Evolutionary conservation across 345 rosid genomes (phyloP), one percentile per base, ranked within the genome.

Genomic region (Microthlaspi erraticum): DNA sequence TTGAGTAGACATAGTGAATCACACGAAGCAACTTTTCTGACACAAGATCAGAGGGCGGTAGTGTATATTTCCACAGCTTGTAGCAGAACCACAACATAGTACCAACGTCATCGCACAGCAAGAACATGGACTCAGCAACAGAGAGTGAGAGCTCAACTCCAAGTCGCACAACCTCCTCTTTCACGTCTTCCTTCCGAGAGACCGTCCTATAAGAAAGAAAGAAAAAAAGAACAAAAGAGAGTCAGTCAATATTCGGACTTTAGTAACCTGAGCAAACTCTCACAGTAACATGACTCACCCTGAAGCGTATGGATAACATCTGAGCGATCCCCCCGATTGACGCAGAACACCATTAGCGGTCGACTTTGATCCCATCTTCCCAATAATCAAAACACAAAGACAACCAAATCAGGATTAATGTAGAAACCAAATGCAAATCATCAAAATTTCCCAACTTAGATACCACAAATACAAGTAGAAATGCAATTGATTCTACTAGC

Each of bases 131-230:
- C 23, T 49, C n/a, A 19, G 54, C 29, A 0, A 49, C 2, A 20
- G 1, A 19, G 7, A 19, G n/a, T 3, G 56, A 51, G 34, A 51
- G 56, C 8, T 51, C 17, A 26, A 51, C 34, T 23, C 56, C 56
- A 10, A 50, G 31, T 48, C 53, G n/a, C 11, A 50, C 13, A 50
- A 50, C 54, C 54, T 50, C 54, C n/a, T 19, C 33, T 51, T 23
- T 26, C 34, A 51, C 20, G 1, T 49, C 29, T 29, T 48, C 13
- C 29, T 19, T 48, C 12, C 12, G 13, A 18, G 29, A 18, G 6
- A 0, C 12, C 5, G 2, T 49, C 53, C 53, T 49, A 49, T 23
- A 2, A 4, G 18, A 10, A 49, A 19, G 26, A 17, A 46, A 2
- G 8, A 7, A 5, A 18, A 10, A 18, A 7, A 48, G 5, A 18